Percentiles rank a stretch among this genome's conserved stretches.
Evolutionary conservation across 352 stramenopile species (phyloP).

Genomic region (Pythium plurisporium): DNA sequence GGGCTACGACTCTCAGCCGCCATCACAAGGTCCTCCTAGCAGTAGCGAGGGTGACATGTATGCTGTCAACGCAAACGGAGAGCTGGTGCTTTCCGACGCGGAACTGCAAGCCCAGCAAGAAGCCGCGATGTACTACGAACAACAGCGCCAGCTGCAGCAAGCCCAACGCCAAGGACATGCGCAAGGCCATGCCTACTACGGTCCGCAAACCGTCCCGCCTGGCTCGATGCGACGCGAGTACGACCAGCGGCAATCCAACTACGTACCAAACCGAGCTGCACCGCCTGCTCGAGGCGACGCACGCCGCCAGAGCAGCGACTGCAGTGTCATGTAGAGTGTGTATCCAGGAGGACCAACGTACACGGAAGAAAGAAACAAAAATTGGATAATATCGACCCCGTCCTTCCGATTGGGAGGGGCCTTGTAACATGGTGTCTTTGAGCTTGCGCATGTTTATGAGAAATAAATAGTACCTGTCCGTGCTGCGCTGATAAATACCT

Average conservation of each 20-base stretch:
- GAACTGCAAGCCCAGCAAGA: conserved; percentile 68
- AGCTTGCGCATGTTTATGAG: neutral
- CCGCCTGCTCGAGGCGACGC: neutral
- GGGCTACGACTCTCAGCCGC: conserved; percentile 18
- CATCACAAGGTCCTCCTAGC: conserved; percentile 16
- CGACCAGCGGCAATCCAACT: conserved; percentile 38
- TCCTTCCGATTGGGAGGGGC: neutral
- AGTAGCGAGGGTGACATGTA: conserved; percentile 41
- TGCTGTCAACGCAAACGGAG: conserved; percentile 37
- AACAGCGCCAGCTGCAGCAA: conserved; percentile 44
- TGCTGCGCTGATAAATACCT: conserved; percentile 18
- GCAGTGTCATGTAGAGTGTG: conserved; percentile 38
- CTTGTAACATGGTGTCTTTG: neutral
- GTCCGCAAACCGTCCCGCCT: neutral
- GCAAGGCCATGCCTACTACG: neutral
- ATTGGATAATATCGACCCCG: neutral
- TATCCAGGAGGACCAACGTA: neutral
- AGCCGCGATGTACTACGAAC: conserved; percentile 51
- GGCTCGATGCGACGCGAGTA: conserved; percentile 26
- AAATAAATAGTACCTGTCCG: neutral
- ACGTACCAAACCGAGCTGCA: conserved; percentile 18
- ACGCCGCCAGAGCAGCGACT: conserved; percentile 33
- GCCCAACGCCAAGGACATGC: neutral
- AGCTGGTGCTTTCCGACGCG: conserved; percentile 57
- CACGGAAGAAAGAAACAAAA: neutral